Evolutionary conservation across 306 rosid genomes (phyloP).

Genomic region (Vigna reflexopilosa): DNA sequence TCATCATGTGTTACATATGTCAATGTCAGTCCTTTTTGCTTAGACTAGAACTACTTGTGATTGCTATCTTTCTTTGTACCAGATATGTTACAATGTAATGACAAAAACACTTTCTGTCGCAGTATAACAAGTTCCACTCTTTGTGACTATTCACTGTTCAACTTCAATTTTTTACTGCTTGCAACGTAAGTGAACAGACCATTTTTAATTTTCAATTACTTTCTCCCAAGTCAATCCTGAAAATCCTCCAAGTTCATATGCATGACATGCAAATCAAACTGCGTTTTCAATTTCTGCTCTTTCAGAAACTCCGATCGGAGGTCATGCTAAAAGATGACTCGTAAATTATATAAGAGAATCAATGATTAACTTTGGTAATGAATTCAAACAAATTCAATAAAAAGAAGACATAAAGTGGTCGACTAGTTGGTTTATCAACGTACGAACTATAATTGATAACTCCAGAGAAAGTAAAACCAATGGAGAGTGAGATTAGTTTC

Average conservation of each 20-base stretch:
- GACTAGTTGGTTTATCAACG: background rate
- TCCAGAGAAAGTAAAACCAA: background rate
- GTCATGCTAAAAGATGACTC: background rate
- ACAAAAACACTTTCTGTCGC: background rate
- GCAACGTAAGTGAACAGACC: background rate
- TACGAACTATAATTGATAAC: background rate
- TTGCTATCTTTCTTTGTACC: background rate
- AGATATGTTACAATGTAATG: conserved; percentile 10
- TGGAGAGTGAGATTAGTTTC: background rate
- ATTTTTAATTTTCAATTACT: background rate
- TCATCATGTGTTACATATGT: conserved; percentile 16
- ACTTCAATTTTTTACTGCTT: background rate
- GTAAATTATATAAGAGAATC: too few relatives aligned
- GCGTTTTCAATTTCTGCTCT: background rate
- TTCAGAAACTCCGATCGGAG: background rate
- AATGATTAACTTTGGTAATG: too few relatives aligned
- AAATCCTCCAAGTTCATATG: background rate
- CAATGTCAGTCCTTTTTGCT: background rate
- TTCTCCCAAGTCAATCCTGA: background rate
- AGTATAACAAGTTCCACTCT: background rate
- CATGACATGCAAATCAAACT: background rate
- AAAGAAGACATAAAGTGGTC: too few relatives aligned
- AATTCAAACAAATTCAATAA: too few relatives aligned
- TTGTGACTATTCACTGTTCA: background rate
- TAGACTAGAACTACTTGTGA: background rate